Evolutionary conservation across 805 yeast genomes (phyloP), one percentile per base, ranked within the genome.

Genomic region (Metschnikowia cubensis): DNA sequence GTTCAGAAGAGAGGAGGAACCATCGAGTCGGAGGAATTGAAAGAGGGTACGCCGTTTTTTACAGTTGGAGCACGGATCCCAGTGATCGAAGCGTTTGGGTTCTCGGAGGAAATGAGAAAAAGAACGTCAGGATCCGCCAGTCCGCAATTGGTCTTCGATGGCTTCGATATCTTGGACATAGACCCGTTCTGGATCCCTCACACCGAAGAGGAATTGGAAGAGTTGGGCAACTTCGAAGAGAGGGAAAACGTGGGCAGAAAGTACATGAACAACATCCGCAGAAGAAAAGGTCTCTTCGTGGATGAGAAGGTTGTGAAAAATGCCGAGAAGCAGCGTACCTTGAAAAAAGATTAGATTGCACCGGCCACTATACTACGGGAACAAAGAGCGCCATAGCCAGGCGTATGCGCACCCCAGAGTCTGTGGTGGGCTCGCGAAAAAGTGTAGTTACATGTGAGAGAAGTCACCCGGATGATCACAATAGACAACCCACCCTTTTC

Each of bases 161-260:
- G 98, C 0, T 94, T 80, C 64, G 94, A 90, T 60, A 73, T 84
- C 55, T 80, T 92, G 46, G 96, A 90, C 56, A 80, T 86, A 57
- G 98, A 94, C 73, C 99, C 99, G 41, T 94, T 87, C 75, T 94
- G 99, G 99, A 96, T 94, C 14, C 99, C 99, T 13, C 88, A 94
- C 2, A 94, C 99, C 0, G 97, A 89, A 59, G 97, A 90, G 65
- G 99, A 94, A 66, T 69, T 94, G 42, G 98, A 94, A 65, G 95
- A 89, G 51, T 73, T 89, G 41, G 99, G 99, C 25, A 96, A 89
- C 55, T 80, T 81, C 57, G 96, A 97, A 1, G 99, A 94, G 59
- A 80, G 87, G 60, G 98, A 89, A 61, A 94, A 94, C 62, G 74
- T 91, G 55, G 98, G 97, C 0, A 80, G 95, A 64, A 77, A 77